phyloP scores from a whole-genome alignment of 2,329 filamentous ascomycete genomes.

The Purpureocillium lavendulum region DNA sequence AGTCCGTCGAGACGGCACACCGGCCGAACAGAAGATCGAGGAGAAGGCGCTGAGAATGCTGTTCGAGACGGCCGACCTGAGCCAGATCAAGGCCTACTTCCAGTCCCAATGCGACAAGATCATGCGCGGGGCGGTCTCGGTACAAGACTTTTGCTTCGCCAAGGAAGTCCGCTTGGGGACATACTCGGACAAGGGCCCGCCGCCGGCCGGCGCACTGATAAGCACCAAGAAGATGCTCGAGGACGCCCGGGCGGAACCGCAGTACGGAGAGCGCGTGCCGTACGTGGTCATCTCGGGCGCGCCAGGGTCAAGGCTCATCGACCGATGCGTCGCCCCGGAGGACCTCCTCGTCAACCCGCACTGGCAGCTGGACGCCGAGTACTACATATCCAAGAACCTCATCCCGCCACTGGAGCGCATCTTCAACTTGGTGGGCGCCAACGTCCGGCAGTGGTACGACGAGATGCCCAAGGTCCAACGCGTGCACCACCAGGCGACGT shows the following conservation, averaged over 20 bases:
- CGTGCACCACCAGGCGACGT: slow-evolving; percentile 37
- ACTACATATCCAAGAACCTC: slow-evolving; percentile 93
- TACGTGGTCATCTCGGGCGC: slow-evolving; percentile 89
- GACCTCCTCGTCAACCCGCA: slow-evolving; percentile 69
- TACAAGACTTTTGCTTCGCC: slow-evolving; percentile 95
- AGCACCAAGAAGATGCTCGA: slow-evolving; percentile 78
- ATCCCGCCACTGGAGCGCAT: slow-evolving; percentile 94
- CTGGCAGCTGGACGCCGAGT: slow-evolving; percentile 81
- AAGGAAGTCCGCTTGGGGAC: slow-evolving; percentile 84
- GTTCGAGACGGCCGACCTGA: slow-evolving; percentile 84
- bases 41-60: slow-evolving; percentile 83
- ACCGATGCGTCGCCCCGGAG: slow-evolving; percentile 85
- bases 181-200: slow-evolving; percentile 67
- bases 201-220: slow-evolving; percentile 82
- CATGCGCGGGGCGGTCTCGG: slow-evolving; percentile 76
- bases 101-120: slow-evolving; percentile 87
- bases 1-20: slow-evolving; percentile 87
- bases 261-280: slow-evolving; percentile 90
- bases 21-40: slow-evolving; percentile 93
- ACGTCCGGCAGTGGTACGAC: slow-evolving; percentile 85
- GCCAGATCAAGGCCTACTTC: slow-evolving; percentile 82
- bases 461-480: slow-evolving; percentile 91
- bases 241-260: slow-evolving; percentile 80
- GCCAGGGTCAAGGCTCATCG: slow-evolving; percentile 75
- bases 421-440: slow-evolving; percentile 91